phyloP scores from a whole-genome alignment of 1,284 basidiomycete genomes.

The Vanrija humicola region DNA sequence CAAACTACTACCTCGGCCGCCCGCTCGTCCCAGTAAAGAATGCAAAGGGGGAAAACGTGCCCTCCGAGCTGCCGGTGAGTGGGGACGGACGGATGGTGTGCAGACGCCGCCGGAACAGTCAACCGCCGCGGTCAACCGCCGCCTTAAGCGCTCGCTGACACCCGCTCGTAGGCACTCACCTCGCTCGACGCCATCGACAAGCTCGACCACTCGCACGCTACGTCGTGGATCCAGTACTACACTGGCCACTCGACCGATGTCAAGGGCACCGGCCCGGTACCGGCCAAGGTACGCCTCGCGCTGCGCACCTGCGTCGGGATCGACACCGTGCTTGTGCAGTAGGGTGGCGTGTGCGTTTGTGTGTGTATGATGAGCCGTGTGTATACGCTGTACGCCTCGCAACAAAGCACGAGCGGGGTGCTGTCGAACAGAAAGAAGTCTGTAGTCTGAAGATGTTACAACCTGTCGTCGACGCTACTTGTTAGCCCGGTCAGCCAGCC shows the following conservation, averaged over 20 bases:
- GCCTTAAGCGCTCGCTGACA: background rate
- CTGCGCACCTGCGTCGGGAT: constrained; percentile 12
- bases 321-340: constrained; percentile 3
- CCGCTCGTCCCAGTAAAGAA: constrained; percentile 12
- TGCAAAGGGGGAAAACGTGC: background rate
- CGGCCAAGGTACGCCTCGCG: constrained; percentile 3
- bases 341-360: no score
- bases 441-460: no score
- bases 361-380: no score
- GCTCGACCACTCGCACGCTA: background rate
- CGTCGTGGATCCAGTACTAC: constrained; percentile 15
- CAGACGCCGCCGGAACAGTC: no score
- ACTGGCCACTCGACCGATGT: constrained; percentile 4
- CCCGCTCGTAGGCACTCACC: constrained; percentile 6
- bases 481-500: no score
- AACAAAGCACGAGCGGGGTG: no score
- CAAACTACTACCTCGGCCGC: constrained; percentile 10
- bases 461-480: no score
- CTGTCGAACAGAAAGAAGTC: no score
- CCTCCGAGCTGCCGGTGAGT: constrained; percentile 10
- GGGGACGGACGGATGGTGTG: no score
- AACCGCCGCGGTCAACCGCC: no score
- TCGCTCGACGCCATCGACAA: constrained; percentile 7
- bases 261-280: background rate
- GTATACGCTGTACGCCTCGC: no score